Percentiles rank a stretch among this genome's conserved stretches.
These are phyloP conservation scores for Cicer chorassanicum DNA, from an alignment of 306 rosid genomes.

Conservation along the genomic window DNA sequence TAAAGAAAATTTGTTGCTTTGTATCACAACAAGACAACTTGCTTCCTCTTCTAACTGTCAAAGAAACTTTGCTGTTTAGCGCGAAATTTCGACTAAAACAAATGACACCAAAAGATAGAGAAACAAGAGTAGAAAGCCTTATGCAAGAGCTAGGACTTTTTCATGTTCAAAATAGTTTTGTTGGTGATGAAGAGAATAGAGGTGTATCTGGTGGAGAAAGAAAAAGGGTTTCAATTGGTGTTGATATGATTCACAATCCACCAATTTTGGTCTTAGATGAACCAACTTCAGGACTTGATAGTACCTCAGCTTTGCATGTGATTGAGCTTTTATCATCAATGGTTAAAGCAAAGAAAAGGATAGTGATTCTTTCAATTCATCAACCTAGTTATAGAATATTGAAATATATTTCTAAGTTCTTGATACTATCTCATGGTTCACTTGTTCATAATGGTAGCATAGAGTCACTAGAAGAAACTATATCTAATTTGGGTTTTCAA, in stretches of 20 bases:
- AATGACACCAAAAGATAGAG: constrained; percentile 56
- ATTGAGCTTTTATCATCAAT: constrained; percentile 73
- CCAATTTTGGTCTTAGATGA: constrained; percentile 79
- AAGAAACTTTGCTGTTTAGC: constrained; percentile 74
- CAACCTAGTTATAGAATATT: constrained; percentile 89
- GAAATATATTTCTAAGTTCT: constrained; percentile 66
- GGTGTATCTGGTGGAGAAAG: constrained; percentile 90
- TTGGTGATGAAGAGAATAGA: constrained; percentile 87
- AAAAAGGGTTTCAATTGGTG: constrained; percentile 86
- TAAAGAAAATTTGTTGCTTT: constrained; percentile 79
- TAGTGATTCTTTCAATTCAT: constrained; percentile 78
- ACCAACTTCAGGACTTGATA: constrained; percentile 86
- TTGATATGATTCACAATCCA: constrained; percentile 86
- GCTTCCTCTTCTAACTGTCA: constrained; percentile 88
- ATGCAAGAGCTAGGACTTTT: constrained; percentile 78
- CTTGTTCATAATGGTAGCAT: constrained; percentile 78
- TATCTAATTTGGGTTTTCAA: constrained; percentile 57
- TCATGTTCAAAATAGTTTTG: constrained; percentile 72
- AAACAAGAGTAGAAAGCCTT: constrained; percentile 65
- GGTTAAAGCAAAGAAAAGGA: constrained; percentile 65
- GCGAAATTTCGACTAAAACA: constrained; percentile 77
- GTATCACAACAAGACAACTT: constrained; percentile 84
- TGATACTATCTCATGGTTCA: constrained; percentile 78
- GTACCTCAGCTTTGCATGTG: constrained; percentile 65
- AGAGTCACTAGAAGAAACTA: constrained; percentile 62